phyloP scores from a whole-genome alignment of 2,329 filamentous ascomycete species.

The Salinomyces thailandicus region DNA sequence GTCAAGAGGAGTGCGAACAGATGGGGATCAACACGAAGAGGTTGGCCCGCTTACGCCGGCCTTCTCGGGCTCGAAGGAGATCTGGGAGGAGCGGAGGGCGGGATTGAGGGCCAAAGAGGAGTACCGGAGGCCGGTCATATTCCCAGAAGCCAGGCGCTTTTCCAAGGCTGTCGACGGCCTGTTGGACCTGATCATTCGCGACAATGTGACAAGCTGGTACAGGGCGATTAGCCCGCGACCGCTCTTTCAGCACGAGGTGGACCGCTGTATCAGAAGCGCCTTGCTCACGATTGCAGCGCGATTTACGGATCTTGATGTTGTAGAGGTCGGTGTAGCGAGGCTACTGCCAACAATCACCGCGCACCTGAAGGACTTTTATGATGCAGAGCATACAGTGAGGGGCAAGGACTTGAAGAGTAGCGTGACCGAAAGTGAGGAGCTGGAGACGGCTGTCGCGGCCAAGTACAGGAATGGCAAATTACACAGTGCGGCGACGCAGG shows the following conservation, averaged over 20 bases:
- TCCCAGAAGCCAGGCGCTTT: conserved; percentile 63
- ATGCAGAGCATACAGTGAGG: conserved; percentile 76
- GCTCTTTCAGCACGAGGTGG: conserved; percentile 76
- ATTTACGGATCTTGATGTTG: conserved; percentile 66
- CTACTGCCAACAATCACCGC: conserved; percentile 79
- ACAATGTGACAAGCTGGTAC: conserved; percentile 88
- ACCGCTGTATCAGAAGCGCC: conserved; percentile 64
- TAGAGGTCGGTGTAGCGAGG: conserved; percentile 69
- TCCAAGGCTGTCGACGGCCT: conserved; percentile 72
- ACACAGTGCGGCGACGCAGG: conserved; percentile 73
- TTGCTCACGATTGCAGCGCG: conserved; percentile 61
- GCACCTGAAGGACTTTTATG: conserved; percentile 82
- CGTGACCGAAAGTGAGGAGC: conserved; percentile 90
- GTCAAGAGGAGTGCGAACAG: conserved; percentile 41
- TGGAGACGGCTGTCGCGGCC: conserved; percentile 88
- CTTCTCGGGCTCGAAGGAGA: conserved; percentile 27
- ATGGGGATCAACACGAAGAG: conserved; percentile 8
- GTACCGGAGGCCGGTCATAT: conserved; percentile 61
- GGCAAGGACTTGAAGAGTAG: conserved; percentile 80
- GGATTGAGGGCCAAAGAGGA: conserved; percentile 54
- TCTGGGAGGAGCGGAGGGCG: conserved; percentile 61
- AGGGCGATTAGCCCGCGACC: conserved; percentile 69
- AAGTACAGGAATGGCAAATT: conserved; percentile 85
- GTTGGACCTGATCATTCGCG: conserved; percentile 63
- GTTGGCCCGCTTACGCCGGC: conserved; percentile 13